These are phyloP conservation scores for Populus hybrid DNA, from an alignment of 441 rosid genomes.

Conservation along the genomic window DNA sequence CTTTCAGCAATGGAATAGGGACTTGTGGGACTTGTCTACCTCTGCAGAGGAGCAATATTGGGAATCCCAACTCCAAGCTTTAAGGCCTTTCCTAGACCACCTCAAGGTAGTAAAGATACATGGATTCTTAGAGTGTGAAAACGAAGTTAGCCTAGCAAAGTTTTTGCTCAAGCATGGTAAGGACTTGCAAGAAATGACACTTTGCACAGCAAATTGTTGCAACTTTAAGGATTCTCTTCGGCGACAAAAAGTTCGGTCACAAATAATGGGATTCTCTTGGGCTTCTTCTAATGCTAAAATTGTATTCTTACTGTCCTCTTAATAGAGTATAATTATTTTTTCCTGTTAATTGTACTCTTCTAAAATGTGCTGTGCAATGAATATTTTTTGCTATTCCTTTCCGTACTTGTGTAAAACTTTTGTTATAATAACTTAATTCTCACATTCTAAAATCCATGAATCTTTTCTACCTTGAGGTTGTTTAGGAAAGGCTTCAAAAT, in stretches of 20 bases:
- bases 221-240: constrained; percentile 50
- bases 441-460: constrained; percentile 71
- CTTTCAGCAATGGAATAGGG: constrained; percentile 65
- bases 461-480: constrained; percentile 56
- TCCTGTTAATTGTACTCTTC: neutral
- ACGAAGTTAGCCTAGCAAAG: constrained; percentile 65
- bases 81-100: constrained; percentile 53
- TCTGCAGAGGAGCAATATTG: constrained; percentile 66
- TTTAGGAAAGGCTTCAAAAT: constrained; percentile 51
- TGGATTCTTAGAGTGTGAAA: constrained; percentile 70
- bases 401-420: constrained; percentile 74
- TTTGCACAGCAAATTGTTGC: constrained; percentile 39
- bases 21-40: constrained; percentile 59
- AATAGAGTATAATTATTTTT: neutral
- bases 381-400: constrained; percentile 63
- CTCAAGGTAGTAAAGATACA: constrained; percentile 62
- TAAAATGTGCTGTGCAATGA: constrained; percentile 32
- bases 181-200: constrained; percentile 66
- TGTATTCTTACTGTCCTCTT: constrained; percentile 29
- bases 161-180: constrained; percentile 77
- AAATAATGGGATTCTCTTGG: constrained; percentile 60
- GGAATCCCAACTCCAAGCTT: constrained; percentile 50
- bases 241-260: constrained; percentile 63
- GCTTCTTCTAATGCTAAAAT: constrained; percentile 80
- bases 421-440: constrained; percentile 60